phyloP scores from a whole-genome alignment of 306 rosid genomes.

The Prunus campanulata region DNA sequence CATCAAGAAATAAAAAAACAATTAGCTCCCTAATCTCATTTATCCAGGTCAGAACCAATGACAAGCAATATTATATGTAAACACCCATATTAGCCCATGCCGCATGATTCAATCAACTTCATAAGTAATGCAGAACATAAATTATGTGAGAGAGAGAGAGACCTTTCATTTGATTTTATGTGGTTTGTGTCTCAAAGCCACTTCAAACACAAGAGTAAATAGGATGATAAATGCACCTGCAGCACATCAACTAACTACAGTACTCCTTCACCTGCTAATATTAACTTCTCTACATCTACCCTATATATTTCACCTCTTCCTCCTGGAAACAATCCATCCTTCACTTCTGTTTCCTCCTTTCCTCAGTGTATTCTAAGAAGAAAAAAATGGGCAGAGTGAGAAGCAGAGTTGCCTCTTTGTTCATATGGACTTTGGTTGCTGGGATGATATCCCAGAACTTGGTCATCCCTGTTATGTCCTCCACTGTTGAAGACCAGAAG shows the following conservation, averaged over 20 bases:
- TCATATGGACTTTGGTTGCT: conserved; percentile 40
- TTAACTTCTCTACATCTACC: conserved; percentile 53
- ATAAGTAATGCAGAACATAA: neutral
- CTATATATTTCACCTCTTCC: conserved; percentile 39
- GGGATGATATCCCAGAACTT: conserved; percentile 59
- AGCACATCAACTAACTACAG: conserved; percentile 64
- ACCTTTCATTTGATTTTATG: neutral
- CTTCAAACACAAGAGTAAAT: conserved; percentile 32
- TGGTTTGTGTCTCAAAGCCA: conserved; percentile 6
- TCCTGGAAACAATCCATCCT: conserved; percentile 28
- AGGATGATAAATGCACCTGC: conserved; percentile 71
- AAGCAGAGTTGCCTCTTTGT: conserved; percentile 36
- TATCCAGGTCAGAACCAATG: neutral
- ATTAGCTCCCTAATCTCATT: neutral
- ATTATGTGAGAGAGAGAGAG: neutral
- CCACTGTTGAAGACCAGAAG: conserved; percentile 63
- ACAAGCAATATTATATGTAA: conserved; percentile 9
- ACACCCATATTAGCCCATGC: neutral
- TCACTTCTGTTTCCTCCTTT: conserved; percentile 3
- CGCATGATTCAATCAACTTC: neutral
- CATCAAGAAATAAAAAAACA: neutral
- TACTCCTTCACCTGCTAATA: conserved; percentile 63
- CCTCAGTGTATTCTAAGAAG: neutral
- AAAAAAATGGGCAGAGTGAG: conserved; percentile 33
- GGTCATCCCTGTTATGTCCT: conserved; percentile 48